phyloP scores from a whole-genome alignment of 2,329 filamentous ascomycete genomes.

The Alternaria viburni region DNA sequence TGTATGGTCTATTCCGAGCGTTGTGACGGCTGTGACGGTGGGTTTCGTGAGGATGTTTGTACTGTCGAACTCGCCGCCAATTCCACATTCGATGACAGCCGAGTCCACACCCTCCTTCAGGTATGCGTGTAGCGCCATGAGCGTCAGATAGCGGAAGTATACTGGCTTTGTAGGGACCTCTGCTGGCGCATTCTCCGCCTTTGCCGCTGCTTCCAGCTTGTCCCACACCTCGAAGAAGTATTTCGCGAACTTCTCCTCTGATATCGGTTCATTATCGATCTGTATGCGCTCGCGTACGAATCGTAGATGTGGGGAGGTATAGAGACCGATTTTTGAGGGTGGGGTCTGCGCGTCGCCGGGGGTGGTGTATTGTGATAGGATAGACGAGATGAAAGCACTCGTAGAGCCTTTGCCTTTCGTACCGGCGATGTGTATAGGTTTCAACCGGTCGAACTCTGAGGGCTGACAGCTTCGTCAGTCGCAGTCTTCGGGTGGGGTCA shows the following conservation, averaged over 20 bases:
- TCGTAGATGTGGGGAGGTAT: constrained; percentile 84
- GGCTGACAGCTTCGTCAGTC: constrained; percentile 53
- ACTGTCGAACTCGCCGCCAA: constrained; percentile 90
- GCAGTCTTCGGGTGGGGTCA: not conserved
- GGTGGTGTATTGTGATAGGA: constrained; percentile 69
- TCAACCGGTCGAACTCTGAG: constrained; percentile 65
- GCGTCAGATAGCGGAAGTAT: constrained; percentile 89
- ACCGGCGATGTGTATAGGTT: constrained; percentile 82
- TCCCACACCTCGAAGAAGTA: constrained; percentile 91
- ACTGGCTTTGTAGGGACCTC: constrained; percentile 74
- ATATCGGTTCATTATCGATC: constrained; percentile 75
- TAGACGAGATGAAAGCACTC: constrained; percentile 80
- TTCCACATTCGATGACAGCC: constrained; percentile 89
- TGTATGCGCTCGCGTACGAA: constrained; percentile 85
- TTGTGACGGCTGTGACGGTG: constrained; percentile 75
- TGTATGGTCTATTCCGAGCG: constrained; percentile 84
- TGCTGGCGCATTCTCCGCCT: constrained; percentile 57
- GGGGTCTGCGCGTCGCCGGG: constrained; percentile 42
- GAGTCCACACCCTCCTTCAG: constrained; percentile 74
- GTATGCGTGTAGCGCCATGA: constrained; percentile 87
- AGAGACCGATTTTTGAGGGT: constrained; percentile 71
- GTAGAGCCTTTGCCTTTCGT: constrained; percentile 96
- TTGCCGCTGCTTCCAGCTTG: constrained; percentile 61
- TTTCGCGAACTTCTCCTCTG: constrained; percentile 70
- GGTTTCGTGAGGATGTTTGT: constrained; percentile 83